Base-by-base conservation (phyloP, 2,329 filamentous ascomycete genomes). In the Colletotrichum endophyticum region DNA sequence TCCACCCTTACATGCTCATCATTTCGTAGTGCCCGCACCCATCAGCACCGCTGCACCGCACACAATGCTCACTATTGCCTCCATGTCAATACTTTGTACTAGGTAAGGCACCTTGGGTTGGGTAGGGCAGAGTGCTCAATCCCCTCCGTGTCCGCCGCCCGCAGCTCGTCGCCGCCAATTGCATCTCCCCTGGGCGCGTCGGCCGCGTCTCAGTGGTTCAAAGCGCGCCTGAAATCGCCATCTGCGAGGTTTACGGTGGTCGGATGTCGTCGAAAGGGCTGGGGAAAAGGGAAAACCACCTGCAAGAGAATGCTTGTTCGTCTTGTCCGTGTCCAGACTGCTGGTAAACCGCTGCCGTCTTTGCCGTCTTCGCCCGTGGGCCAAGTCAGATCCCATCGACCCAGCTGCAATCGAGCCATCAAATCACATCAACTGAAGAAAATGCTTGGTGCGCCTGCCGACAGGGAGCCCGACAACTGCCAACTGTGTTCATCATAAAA, bases 251-350 rank as follows among this genome's bases (percentile, higher is more conserved):
- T 6, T 56, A 61, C 32, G 44, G 44, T n/a, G 30, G n/a, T 53
- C n/a, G 44, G 44, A 53, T 25, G n/a, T 53, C 12, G 30, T 36
- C 56, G 27, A 19, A 67, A 39, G 39, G 62, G 30, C 59, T 63
- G 59, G 30, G 12, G 15, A 63, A 22, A 53, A 13, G 44, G 44
- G 44, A 53, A 53, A 53, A 25, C n/a, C 44, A 53, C 44, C 69
- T 72, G 69, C 73, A 67, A 61, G 34, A 56, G 25, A 53, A 73
- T 73, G 73, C 73, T 69, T 73, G 57, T 76, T 56, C 63, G 39
- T 16, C 56, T 57, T 70, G 53, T 53, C n/a, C 25, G 39, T 53
- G 44, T 34, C 67, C 56, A 34, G 67, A 32, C 44, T 16, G n/a
- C 34, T 62, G 56, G 67, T 22, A 70, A 39, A 32, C 25, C 9